These are phyloP conservation scores for Botryosphaeria dothidea DNA, from an alignment of 2,329 filamentous ascomycete species.

Conservation along the genomic window DNA sequence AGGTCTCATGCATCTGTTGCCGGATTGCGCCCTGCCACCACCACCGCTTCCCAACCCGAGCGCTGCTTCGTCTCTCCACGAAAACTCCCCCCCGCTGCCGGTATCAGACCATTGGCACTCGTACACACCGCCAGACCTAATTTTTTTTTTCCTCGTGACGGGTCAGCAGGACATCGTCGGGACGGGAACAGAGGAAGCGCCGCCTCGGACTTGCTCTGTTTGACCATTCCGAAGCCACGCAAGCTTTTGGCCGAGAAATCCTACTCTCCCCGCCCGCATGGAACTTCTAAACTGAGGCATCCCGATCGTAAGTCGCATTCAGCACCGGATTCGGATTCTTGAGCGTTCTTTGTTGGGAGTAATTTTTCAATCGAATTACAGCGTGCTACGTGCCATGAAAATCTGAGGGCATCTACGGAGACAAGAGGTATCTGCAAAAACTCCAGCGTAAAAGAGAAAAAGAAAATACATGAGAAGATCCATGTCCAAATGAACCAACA, in stretches of 20 bases:
- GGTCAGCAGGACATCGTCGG: not conserved
- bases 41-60: no score
- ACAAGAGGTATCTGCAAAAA: not conserved
- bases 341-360: not conserved
- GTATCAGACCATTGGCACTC: not conserved
- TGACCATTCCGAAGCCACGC: not conserved
- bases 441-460: not conserved
- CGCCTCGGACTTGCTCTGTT: not conserved
- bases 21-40: not conserved
- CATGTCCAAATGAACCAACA: not conserved
- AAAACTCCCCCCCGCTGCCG: not conserved
- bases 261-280: no score
- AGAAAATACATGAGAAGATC: not conserved
- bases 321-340: not conserved
- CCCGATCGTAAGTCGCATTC: not conserved
- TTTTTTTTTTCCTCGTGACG: not conserved
- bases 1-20: not conserved
- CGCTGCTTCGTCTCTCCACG: not conserved
- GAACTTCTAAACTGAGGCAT: not conserved
- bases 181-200: not conserved
- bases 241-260: no score
- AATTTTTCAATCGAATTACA: not conserved
- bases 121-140: not conserved
- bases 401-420: not conserved
- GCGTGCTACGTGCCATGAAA: not conserved